Evolutionary conservation across 176 grass and related monocot species (phyloP), one percentile per base, ranked within the genome.

Genomic region (Aegilops umbellulata): DNA sequence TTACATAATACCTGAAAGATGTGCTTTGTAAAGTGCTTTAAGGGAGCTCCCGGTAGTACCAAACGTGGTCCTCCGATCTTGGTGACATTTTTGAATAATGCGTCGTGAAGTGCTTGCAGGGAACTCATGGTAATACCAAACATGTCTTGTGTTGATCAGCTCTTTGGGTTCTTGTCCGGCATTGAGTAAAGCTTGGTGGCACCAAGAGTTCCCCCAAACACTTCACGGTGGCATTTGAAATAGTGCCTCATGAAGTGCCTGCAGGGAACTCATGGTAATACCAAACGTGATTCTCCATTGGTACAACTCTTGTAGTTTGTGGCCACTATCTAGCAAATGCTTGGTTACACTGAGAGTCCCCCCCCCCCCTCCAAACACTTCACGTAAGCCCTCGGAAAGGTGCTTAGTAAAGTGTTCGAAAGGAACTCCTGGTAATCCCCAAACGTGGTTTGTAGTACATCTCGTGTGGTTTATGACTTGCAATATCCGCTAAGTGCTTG

Each of bases 301-400:
- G 20, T n/a, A 9, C 7, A 64, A 55, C 26, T 53, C 46, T 11
- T 63, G 17, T 29, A 24, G 5, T 66, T 47, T 1, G 2, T 41
- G 30, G 1, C 5, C 55, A 6, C 0, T 9, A 10, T 11, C 2
- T 65, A 14, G 7, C 8, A 22, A 60, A 88, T 87, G 75, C 14
- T 86, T 60, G 41, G 6, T 86, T 29, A 32, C 51, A 74, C 55
- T 32, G 4, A 90, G 85, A 90, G 90, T 90, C 92, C 31, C 31
- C 31, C 30, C 30, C 30, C 30, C 30, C 30, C 55, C 85, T 87
- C 93, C 88, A 90, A 92, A 88, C 86, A 95, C 90, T 19, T 92
- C 90, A 92, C 77, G 11, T 8, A 1, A 42, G 5, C 11, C 19
- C 6, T 55, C 3, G 4, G 20, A 10, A 4, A 4, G 60, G 10